Percentiles rank a stretch among this genome's conserved stretches.
Conservation (phyloP, 495 filamentous ascomycete genomes). For the Podospora appendiculata region DNA sequence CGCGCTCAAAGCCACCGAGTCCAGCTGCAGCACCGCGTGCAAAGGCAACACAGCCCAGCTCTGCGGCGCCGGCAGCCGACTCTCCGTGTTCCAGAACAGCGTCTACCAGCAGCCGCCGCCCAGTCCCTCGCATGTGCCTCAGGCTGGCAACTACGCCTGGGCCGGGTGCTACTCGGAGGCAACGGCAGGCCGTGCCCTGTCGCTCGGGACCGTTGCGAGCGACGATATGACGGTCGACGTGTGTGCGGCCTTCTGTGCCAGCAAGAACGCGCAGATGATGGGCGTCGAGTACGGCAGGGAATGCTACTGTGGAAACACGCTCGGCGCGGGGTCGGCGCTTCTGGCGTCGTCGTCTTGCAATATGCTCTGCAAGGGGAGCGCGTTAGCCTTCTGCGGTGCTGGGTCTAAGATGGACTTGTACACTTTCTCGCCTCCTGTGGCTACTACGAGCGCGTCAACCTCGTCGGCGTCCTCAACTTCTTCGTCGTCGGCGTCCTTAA, state of each 20-base stretch:
- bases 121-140: slow-evolving; percentile 17
- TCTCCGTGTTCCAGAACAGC: slow-evolving; percentile 24
- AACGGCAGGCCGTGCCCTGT: slow-evolving; percentile 40
- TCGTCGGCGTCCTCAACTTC: not conserved
- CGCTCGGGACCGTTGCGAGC: slow-evolving; percentile 32
- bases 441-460: not conserved
- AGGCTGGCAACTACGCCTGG: slow-evolving; percentile 22
- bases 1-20: slow-evolving; percentile 8
- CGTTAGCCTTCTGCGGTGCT: slow-evolving; percentile 15
- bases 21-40: slow-evolving; percentile 18
- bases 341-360: slow-evolving; percentile 14
- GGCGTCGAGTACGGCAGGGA: slow-evolving; percentile 25
- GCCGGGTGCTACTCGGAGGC: slow-evolving; percentile 32
- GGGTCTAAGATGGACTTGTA: slow-evolving; percentile 9
- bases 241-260: slow-evolving; percentile 25
- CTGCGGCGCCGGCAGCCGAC: slow-evolving; percentile 24
- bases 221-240: slow-evolving; percentile 27
- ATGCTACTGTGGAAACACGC: slow-evolving; percentile 36
- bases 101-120: slow-evolving; percentile 10
- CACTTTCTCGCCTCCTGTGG: not conserved
- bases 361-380: slow-evolving; percentile 29
- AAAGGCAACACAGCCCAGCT: slow-evolving; percentile 19
- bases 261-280: slow-evolving; percentile 11
- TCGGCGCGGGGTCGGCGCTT: slow-evolving; percentile 17
- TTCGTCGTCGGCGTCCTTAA: not conserved